Evolutionary conservation across 257 asterid species (phyloP), one percentile per base, ranked within the genome.

Genomic region (Ocimum tenuiflorum): DNA sequence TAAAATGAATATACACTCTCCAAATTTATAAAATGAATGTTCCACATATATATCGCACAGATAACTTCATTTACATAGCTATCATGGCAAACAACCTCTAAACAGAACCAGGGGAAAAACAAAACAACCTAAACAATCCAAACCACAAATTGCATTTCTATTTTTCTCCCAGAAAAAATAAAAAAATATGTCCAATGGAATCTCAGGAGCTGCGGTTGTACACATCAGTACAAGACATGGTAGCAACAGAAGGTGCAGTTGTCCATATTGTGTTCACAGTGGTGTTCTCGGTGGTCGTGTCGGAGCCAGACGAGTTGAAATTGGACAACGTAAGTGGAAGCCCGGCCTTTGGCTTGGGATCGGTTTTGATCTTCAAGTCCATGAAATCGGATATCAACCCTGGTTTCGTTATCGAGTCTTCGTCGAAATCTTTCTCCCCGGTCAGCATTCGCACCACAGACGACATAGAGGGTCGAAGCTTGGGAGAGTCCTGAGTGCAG

Each of bases 401-500:
- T 0, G 99, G 99, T 63, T 82, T 87, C 29, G 95, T 83, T 33
- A 94, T 82, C 46, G 70, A 55, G 22, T 71, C 54, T 20, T 80
- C 91, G 22, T 79, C 85, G 15, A 90, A 56, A 10, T 48, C 64
- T 41, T 65, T 72, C 64, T 73, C 77, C 10, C 97, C 96, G 0
- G 75, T 75, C 6, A 94, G 91, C 97, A 94, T 83, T 67, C 27
- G 82, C 51, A 90, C 95, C 23, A 80, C 90, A 13, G 81, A 64
- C 3, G 96, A 88, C 99, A 90, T 94, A 29, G 95, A 70, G 52
- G 99, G 99, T 10, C 99, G 90, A 63, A 88, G 91, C 81, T 83
- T 90, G 0, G 91, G 86, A 38, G 83, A 29, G 71, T 94, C 97
- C 71, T 94, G 99, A 48, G 96, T 88, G 78, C 99, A 94, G 46